Percentiles rank a stretch among this genome's conserved stretches.
Evolutionary conservation across 2,329 filamentous ascomycete species (phyloP).

Genomic region (Harringtonia lauricola): DNA sequence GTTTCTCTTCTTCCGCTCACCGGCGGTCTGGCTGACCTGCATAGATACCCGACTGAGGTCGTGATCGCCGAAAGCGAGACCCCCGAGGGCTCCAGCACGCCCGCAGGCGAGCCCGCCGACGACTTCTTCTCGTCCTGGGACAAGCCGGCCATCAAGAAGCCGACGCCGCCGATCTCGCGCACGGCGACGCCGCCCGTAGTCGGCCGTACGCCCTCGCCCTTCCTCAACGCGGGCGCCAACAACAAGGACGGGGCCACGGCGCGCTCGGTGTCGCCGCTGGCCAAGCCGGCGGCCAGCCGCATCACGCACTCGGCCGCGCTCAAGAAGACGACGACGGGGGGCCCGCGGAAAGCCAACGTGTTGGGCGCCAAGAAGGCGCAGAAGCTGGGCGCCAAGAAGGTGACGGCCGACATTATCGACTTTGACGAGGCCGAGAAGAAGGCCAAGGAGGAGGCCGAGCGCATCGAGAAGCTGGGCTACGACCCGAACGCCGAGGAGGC

Average conservation of each 20-base stretch:
- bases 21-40: not conserved
- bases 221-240: conserved; percentile 60
- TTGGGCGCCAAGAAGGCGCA: conserved; percentile 70
- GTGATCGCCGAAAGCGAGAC: conserved; percentile 64
- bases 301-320: conserved; percentile 72
- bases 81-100: conserved; percentile 59
- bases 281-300: conserved; percentile 56
- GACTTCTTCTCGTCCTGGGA: conserved; percentile 99
- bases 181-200: conserved; percentile 75
- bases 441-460: conserved; percentile 92
- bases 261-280: conserved; percentile 77
- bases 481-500: conserved; percentile 77
- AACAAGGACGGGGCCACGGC: conserved; percentile 56
- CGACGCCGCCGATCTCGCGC: conserved; percentile 84
- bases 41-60: conserved; percentile 73
- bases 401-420: conserved; percentile 69
- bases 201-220: conserved; percentile 78
- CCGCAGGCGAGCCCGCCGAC: conserved; percentile 71
- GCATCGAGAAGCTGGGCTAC: conserved; percentile 90
- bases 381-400: conserved; percentile 90
- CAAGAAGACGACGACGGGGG: conserved; percentile 60
- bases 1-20: not conserved
- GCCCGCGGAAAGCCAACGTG: conserved; percentile 74
- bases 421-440: conserved; percentile 97
- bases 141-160: conserved; percentile 92